Base-by-base conservation (phyloP, 2,329 filamentous ascomycete species). In the Arthrobotrys iridis region DNA sequence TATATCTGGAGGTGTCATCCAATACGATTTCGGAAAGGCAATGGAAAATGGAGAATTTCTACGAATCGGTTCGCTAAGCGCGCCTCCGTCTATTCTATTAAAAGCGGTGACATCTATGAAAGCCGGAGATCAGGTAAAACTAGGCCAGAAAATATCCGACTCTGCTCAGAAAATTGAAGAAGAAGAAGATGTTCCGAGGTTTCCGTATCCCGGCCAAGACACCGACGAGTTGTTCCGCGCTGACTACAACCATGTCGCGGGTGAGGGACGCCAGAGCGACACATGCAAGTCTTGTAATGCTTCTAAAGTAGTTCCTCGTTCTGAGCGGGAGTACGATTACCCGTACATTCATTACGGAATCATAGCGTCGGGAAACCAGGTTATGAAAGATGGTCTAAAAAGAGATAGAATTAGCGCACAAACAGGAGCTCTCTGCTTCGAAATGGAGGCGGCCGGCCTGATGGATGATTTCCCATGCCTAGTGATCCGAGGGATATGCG, bases 311-410 rank as follows among this genome's bases (percentile, higher is more conserved):
- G 28, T 66, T 4, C 3, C 46, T 58, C 63, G 63, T 13, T 6
- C 63, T 8, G 48, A 66, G 15, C 37, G 63, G 26, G 7, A 66
- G 26, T 28, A 66, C 10, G 46, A 65, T n/a, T 30, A 65, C 35
- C 60, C 60, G 43, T 65, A 65, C 35, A 30, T 65, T 11, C 24
- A 66, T 57, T 66, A 66, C 7, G 63, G 48, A 7, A 66, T 46
- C 1, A 57, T 66, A 57, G 63, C 46, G 6, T 58, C 48, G 6
- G 63, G 37, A 24, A 66, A 43, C 11, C 63, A 66, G 11, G 46
- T 57, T 0, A 66, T 66, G 7, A 57, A 57, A 37, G 48, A 66
- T 57, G 48, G 48, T 7, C 35, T 66, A 0, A 65, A 57, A 46
- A 66, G 63, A 46, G 24, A 57, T 35, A 58, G 13, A 15, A 58